phyloP scores from a whole-genome alignment of 805 yeast species.

The Candida broadrunensis region DNA sequence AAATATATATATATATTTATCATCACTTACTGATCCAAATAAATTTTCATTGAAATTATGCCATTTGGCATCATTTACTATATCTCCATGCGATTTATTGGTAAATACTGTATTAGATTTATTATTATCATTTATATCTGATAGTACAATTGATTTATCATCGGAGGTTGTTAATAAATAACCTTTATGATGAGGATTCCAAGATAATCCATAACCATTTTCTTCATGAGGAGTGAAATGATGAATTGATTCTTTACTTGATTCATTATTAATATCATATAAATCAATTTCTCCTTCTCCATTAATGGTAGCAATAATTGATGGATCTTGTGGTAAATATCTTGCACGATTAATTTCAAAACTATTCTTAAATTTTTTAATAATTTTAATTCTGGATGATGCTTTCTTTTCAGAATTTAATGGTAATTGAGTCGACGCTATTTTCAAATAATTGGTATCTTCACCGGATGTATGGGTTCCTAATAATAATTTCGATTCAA shows the following conservation, averaged over 20 bases:
- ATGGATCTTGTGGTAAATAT: conserved; percentile 59
- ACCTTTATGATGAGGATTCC: conserved; percentile 52
- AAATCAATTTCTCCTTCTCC: conserved; percentile 62
- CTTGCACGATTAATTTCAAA: conserved; percentile 75
- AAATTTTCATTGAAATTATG: conserved; percentile 47
- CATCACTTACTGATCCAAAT: conserved; percentile 77
- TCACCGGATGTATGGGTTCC: conserved; percentile 77
- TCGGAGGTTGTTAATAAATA: conserved; percentile 61
- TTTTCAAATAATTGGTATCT: conserved; percentile 62
- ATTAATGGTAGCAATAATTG: conserved; percentile 60
- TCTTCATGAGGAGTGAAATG: conserved; percentile 52
- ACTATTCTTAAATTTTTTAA: conserved; percentile 57
- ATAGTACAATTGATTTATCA: conserved; percentile 59
- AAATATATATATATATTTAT: conserved; percentile 49
- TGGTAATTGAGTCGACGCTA: conserved; percentile 63
- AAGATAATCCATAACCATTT: conserved; percentile 74
- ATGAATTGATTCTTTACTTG: conserved; percentile 17
- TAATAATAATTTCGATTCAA: conserved; percentile 52
- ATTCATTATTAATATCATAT: conserved; percentile 38
- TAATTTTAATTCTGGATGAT: conserved; percentile 57
- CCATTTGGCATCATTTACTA: conserved; percentile 79
- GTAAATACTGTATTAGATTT: conserved; percentile 7
- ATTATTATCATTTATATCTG: conserved; percentile 42
- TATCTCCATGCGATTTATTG: conserved; percentile 43
- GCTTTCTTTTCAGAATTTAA: conserved; percentile 24